Percentiles rank a stretch among this genome's conserved stretches.
These are phyloP conservation scores for Pseudocercospora ulei DNA, from an alignment of 2,329 filamentous ascomycete genomes.

Conservation along the genomic window DNA sequence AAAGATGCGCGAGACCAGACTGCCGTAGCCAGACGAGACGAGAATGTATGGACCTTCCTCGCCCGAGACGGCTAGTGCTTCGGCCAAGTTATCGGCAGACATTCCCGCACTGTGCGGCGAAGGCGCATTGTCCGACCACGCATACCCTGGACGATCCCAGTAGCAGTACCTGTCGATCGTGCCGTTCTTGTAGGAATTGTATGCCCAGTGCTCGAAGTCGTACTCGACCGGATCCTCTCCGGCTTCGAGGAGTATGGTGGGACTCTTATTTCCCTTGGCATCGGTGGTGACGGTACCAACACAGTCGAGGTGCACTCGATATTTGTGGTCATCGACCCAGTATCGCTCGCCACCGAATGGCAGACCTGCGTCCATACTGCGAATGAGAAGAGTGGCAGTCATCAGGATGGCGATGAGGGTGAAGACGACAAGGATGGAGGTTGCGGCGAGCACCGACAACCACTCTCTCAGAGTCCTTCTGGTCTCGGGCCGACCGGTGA, in stretches of 20 bases:
- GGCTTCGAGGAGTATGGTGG: slow-evolving; percentile 78
- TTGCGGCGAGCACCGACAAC: slow-evolving; percentile 67
- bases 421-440: slow-evolving; percentile 59
- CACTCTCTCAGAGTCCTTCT: slow-evolving; percentile 74
- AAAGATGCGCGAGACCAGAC: slow-evolving; percentile 84
- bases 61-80: slow-evolving; percentile 68
- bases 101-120: slow-evolving; percentile 90
- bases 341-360: slow-evolving; percentile 63
- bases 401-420: slow-evolving; percentile 61
- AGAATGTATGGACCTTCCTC: slow-evolving; percentile 85
- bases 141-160: slow-evolving; percentile 82
- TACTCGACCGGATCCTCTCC: slow-evolving; percentile 71
- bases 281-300: slow-evolving; percentile 58
- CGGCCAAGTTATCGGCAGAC: slow-evolving; percentile 77
- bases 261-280: slow-evolving; percentile 46
- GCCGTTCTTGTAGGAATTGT: slow-evolving; percentile 64
- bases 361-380: slow-evolving; percentile 67
- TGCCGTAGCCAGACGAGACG: slow-evolving; percentile 75
- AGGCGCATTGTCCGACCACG: slow-evolving; percentile 81
- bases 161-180: slow-evolving; percentile 88
- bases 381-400: slow-evolving; percentile 68
- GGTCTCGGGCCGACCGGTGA: slow-evolving; percentile 81
- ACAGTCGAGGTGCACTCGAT: slow-evolving; percentile 78
- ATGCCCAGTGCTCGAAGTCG: slow-evolving; percentile 69
- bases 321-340: slow-evolving; percentile 73